Evolutionary conservation across 2,329 filamentous ascomycete genomes (phyloP).

Genomic region (Aquanectria penicillioides): DNA sequence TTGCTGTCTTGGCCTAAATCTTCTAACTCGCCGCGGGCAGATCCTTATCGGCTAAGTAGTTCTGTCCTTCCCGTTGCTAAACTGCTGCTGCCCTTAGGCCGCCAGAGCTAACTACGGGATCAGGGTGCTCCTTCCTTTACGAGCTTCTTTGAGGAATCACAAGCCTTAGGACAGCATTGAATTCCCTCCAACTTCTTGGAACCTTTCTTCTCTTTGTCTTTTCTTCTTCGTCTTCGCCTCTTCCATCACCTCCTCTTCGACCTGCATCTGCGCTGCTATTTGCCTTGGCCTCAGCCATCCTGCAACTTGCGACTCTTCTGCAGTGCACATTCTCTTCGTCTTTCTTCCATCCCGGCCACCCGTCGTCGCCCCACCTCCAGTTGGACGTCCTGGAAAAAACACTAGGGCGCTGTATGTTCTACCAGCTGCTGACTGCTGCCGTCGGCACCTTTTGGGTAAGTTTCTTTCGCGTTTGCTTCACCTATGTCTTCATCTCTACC

Average conservation of each 20-base stretch:
- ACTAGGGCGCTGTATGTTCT: conserved; percentile 51
- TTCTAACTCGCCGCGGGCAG: too few species aligned
- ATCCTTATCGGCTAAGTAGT: too few species aligned
- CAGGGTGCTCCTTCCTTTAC: not conserved
- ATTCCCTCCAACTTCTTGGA: not conserved
- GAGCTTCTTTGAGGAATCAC: not conserved
- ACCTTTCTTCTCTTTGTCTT: not conserved
- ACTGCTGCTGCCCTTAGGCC: not conserved
- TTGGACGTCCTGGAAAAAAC: conserved; percentile 33
- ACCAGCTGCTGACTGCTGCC: conserved; percentile 48
- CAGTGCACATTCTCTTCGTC: not conserved
- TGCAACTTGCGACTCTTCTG: not conserved
- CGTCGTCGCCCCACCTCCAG: conserved; percentile 15
- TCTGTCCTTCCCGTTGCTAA: not conserved
- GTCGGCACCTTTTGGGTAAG: conserved; percentile 44
- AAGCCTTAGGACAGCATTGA: not conserved
- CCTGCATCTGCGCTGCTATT: not conserved
- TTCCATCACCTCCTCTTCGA: not conserved
- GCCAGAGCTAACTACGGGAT: not conserved
- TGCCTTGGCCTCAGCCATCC: not conserved
- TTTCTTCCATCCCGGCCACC: conserved; percentile 14
- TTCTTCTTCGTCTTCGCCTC: not conserved
- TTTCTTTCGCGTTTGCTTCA: conserved; percentile 20
- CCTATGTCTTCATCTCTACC: not conserved
- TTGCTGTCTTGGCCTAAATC: too few species aligned